A percentile compares a stretch with the other conserved stretches of the same genome.
These are phyloP conservation scores for Zizania palustris DNA, from an alignment of 202 grass and related monocot genomes.

Conservation along the genomic window DNA sequence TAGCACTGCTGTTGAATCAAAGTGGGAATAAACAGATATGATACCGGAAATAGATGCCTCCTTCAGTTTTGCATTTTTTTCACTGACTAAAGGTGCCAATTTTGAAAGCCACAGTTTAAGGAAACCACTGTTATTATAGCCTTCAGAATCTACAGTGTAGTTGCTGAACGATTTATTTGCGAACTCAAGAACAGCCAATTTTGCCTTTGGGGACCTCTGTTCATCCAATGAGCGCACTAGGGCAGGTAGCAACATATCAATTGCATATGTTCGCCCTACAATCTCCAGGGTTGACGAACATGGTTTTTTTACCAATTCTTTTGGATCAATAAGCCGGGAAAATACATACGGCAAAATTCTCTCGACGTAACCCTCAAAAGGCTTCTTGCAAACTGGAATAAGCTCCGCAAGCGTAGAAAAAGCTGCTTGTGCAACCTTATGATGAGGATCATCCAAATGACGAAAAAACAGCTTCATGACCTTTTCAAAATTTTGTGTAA, in stretches of 20 bases:
- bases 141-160: conserved; percentile 81
- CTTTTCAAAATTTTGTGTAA: conserved; percentile 96
- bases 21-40: conserved; percentile 95
- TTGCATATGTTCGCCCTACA: conserved; percentile 79
- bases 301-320: conserved; percentile 97
- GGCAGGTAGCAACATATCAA: conserved; percentile 92
- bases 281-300: conserved; percentile 81
- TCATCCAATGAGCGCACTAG: conserved; percentile 93
- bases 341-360: conserved; percentile 99
- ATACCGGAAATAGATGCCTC: conserved; percentile 95
- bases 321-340: conserved; percentile 98
- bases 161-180: conserved; percentile 97
- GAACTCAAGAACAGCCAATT: conserved; percentile 95
- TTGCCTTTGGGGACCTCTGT: conserved; percentile 98
- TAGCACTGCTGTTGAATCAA: conserved; percentile 91
- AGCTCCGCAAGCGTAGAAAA: conserved; percentile 90
- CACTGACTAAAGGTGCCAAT: conserved; percentile 87
- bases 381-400: conserved; percentile 97
- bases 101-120: conserved; percentile 98
- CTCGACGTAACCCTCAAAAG: conserved; percentile 97
- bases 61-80: conserved; percentile 96
- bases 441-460: conserved; percentile 98
- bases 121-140: conserved; percentile 90
- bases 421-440: conserved; percentile 97
- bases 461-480: conserved; percentile 99